Percentiles rank a stretch among this genome's conserved stretches.
Evolutionary conservation across 2,329 filamentous ascomycete species (phyloP).

Genomic region (Akanthomyces lecanii): DNA sequence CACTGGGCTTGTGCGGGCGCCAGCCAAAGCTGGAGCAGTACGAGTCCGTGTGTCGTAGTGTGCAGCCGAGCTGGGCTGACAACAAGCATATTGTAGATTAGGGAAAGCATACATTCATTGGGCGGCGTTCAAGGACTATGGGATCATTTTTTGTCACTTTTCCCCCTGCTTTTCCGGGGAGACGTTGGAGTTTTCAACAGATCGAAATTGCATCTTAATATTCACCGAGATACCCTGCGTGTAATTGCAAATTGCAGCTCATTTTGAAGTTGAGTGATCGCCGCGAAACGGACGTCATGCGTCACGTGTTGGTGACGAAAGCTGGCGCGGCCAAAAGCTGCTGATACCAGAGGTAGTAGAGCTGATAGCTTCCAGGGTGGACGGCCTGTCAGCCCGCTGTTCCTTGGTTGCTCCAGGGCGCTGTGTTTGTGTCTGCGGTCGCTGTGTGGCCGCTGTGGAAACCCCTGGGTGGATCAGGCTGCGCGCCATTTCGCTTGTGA

Average conservation of each 20-base stretch:
- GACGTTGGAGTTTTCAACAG: background rate
- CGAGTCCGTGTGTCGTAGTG: constrained; percentile 65
- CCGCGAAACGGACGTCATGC: background rate
- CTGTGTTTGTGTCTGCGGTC: background rate
- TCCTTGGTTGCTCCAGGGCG: too few relatives aligned
- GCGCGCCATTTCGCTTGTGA: constrained; percentile 29
- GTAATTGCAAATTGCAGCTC: background rate
- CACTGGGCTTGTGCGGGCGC: constrained; percentile 56
- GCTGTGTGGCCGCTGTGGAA: constrained; percentile 12
- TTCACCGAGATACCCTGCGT: background rate
- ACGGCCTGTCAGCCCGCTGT: background rate
- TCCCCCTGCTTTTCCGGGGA: background rate
- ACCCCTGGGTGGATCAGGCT: constrained; percentile 21
- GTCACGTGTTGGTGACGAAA: constrained; percentile 15
- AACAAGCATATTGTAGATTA: constrained; percentile 55
- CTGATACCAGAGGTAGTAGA: background rate
- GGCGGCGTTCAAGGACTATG: constrained; percentile 9
- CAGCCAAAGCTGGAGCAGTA: constrained; percentile 61
- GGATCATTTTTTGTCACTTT: background rate
- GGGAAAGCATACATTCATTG: background rate
- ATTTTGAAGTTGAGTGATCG: background rate
- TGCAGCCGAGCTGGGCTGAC: constrained; percentile 62
- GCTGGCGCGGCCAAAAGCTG: background rate
- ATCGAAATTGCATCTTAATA: background rate
- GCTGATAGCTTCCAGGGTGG: background rate